phyloP scores from a whole-genome alignment of 805 yeast species.

The Citeromyces matritensis region DNA sequence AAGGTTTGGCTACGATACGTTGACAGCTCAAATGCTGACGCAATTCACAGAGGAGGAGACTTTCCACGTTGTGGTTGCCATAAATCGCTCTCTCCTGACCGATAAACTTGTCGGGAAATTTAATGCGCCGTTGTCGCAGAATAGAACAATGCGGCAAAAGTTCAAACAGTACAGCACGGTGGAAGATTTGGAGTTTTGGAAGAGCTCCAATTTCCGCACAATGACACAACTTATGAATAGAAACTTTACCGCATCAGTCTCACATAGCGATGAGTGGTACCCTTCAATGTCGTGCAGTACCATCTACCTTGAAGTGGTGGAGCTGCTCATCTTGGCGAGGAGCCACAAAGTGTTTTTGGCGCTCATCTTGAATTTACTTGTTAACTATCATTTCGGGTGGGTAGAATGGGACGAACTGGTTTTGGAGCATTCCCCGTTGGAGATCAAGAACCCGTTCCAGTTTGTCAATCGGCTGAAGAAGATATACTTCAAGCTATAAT shows the following conservation, averaged over 20 bases:
- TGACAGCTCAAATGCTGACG: too few relatives aligned
- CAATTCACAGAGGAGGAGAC: too few relatives aligned
- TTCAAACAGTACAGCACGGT: slow-evolving; percentile 1
- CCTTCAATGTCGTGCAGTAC: neutral
- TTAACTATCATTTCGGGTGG: slow-evolving; percentile 40
- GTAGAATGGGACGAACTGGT: too few relatives aligned
- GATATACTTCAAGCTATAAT: too few relatives aligned
- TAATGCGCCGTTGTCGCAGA: too few relatives aligned
- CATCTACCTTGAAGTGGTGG: slow-evolving; percentile 6
- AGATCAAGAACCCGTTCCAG: too few relatives aligned
- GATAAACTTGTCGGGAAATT: too few relatives aligned
- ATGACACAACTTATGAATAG: slow-evolving; percentile 2
- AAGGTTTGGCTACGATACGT: too few relatives aligned
- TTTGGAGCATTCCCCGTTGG: too few relatives aligned
- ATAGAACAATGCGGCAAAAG: neutral
- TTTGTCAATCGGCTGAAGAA: too few relatives aligned
- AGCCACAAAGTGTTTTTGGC: slow-evolving; percentile 24
- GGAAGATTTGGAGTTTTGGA: neutral
- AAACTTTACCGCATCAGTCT: neutral
- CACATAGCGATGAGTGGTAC: neutral
- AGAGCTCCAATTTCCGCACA: neutral
- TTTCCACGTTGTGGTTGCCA: too few relatives aligned
- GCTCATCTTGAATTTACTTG: slow-evolving; percentile 20
- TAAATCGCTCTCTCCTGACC: too few relatives aligned
- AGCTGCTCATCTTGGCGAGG: slow-evolving; percentile 7